Conservation (phyloP, 495 filamentous ascomycete genomes). For the Astrocystis sublimbata region DNA sequence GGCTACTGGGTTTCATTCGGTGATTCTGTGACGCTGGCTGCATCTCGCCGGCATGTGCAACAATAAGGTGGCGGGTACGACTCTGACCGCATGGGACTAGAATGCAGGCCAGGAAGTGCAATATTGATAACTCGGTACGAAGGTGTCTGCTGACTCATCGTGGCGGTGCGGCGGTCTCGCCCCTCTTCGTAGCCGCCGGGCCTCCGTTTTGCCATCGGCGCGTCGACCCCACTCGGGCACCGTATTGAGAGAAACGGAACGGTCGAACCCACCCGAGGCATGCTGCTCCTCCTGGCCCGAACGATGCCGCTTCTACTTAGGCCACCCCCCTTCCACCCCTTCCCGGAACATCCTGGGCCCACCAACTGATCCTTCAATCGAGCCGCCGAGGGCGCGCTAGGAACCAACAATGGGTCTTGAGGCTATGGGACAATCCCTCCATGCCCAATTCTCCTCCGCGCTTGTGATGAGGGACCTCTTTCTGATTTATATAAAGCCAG, state of each 20-base stretch:
- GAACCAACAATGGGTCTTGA: neutral
- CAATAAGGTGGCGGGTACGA: too few species aligned
- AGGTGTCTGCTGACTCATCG: too few species aligned
- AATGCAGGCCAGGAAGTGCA: too few species aligned
- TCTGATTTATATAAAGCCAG: neutral
- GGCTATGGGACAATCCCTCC: neutral
- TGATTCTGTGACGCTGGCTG: too few species aligned
- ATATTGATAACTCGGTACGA: too few species aligned
- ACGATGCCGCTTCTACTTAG: slow-evolving; percentile 1
- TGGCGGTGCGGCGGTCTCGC: neutral
- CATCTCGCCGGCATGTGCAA: too few species aligned
- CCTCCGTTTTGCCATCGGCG: neutral
- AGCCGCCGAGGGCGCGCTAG: neutral
- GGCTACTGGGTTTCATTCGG: too few species aligned
- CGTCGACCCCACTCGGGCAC: neutral
- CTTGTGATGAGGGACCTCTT: neutral
- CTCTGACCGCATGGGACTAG: too few species aligned
- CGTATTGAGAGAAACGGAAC: slow-evolving; percentile 4
- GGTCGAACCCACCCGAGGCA: neutral
- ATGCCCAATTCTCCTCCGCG: neutral
- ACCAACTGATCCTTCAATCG: neutral
- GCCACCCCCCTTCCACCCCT: neutral
- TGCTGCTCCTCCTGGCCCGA: neutral
- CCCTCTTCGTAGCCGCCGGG: neutral
- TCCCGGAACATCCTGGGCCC: neutral